phyloP scores from a whole-genome alignment of 768 basidiomycete genomes.

The Mrakia frigida region DNA sequence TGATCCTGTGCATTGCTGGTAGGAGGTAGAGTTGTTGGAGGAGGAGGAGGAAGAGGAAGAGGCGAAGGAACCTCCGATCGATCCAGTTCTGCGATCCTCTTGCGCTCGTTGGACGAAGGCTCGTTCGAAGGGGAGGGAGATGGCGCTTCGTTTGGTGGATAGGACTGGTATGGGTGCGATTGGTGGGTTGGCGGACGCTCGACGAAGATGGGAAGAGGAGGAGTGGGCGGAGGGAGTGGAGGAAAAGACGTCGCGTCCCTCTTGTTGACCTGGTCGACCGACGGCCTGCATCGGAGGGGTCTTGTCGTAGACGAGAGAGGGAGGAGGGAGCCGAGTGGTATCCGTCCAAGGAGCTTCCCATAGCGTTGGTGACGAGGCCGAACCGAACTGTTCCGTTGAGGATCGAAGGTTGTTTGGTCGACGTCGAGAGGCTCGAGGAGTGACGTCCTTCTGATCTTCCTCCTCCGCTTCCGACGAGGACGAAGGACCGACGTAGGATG shows the following conservation, averaged over 20 bases:
- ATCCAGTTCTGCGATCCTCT: neutral
- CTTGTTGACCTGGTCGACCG: neutral
- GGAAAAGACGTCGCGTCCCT: neutral
- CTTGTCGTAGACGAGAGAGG: neutral
- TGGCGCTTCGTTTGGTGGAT: neutral
- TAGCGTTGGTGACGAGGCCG: neutral
- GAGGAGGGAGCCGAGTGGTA: neutral
- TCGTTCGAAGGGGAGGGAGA: slow-evolving; percentile 9
- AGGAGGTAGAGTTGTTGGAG: neutral
- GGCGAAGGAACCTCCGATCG: neutral
- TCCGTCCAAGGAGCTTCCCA: neutral
- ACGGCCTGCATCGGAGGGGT: neutral
- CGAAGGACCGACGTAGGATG: neutral
- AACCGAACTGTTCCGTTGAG: neutral
- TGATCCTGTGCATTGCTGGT: neutral
- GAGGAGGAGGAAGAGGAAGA: neutral
- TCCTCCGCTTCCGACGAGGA: neutral
- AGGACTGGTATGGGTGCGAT: neutral
- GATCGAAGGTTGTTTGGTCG: neutral
- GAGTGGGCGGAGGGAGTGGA: neutral
- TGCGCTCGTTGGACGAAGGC: neutral
- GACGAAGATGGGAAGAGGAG: neutral
- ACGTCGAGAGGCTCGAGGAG: neutral
- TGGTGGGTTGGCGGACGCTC: neutral
- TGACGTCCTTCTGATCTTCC: neutral